A percentile compares a stretch with the other conserved stretches of the same genome.
Evolutionary conservation across 768 basidiomycete species (phyloP).

Genomic region (Mycena crocata): DNA sequence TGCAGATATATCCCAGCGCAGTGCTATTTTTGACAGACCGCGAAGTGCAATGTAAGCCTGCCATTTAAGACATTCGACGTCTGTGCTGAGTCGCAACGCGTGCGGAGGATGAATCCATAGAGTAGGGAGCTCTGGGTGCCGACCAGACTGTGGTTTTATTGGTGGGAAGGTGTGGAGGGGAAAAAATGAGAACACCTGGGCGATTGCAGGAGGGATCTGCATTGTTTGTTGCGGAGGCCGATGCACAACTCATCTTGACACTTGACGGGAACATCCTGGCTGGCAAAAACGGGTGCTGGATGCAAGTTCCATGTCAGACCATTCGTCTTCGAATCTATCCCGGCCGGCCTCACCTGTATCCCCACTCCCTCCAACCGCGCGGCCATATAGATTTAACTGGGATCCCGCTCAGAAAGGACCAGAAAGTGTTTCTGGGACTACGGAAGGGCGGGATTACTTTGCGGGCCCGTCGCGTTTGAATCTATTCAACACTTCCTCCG

Average conservation of each 20-base stretch:
- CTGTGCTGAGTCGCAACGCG: slow-evolving; percentile 66
- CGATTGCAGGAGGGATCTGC: slow-evolving; percentile 52
- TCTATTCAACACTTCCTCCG: slow-evolving; percentile 62
- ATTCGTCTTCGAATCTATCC: slow-evolving; percentile 62
- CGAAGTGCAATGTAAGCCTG: slow-evolving; percentile 85
- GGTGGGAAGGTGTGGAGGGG: slow-evolving; percentile 68
- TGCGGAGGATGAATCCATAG: slow-evolving; percentile 76
- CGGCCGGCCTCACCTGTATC: slow-evolving; percentile 68
- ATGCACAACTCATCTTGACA: slow-evolving; percentile 10
- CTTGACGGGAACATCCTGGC: neutral
- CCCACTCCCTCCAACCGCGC: slow-evolving; percentile 58
- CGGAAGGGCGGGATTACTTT: slow-evolving; percentile 76
- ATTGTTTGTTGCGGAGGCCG: slow-evolving; percentile 10
- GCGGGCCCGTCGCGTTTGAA: slow-evolving; percentile 62
- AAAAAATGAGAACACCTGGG: slow-evolving; percentile 65
- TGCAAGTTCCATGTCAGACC: slow-evolving; percentile 53
- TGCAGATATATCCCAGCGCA: slow-evolving; percentile 76
- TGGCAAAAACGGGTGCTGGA: slow-evolving; percentile 15
- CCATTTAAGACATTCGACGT: slow-evolving; percentile 92
- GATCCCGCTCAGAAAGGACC: slow-evolving; percentile 75
- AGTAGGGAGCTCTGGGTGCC: slow-evolving; percentile 49
- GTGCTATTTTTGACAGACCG: slow-evolving; percentile 58
- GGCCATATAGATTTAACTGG: slow-evolving; percentile 82
- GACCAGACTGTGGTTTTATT: slow-evolving; percentile 43
- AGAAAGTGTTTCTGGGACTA: slow-evolving; percentile 79